These are phyloP conservation scores for Trametes punicea DNA, from an alignment of 768 basidiomycete genomes.

Conservation along the genomic window DNA sequence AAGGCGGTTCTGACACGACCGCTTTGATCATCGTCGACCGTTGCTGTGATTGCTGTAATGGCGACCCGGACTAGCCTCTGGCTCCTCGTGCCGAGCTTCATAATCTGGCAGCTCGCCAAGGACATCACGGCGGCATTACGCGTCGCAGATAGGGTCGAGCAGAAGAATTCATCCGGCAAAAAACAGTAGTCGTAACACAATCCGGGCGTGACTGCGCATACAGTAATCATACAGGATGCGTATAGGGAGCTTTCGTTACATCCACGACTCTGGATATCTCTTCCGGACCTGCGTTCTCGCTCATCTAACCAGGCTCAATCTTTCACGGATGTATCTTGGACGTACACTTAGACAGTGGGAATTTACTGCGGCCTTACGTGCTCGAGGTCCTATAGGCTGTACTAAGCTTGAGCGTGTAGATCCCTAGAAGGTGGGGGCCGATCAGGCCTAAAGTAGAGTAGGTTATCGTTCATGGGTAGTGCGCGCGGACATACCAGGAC, in stretches of 20 bases:
- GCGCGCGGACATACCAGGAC: too few species aligned
- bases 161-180: slow-evolving; percentile 35
- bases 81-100: slow-evolving; percentile 67
- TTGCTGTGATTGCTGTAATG: background rate
- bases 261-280: background rate
- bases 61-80: slow-evolving; percentile 50
- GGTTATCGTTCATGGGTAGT: too few species aligned
- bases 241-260: background rate
- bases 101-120: slow-evolving; percentile 56
- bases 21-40: background rate
- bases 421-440: background rate
- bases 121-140: slow-evolving; percentile 52
- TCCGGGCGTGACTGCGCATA: background rate
- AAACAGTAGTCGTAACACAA: slow-evolving; percentile 21
- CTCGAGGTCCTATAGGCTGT: background rate
- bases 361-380: background rate
- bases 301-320: background rate
- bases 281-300: background rate
- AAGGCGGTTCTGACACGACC: background rate
- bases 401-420: slow-evolving; percentile 4
- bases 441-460: too few species aligned
- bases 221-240: background rate
- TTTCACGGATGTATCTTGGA: slow-evolving; percentile 1
- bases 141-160: slow-evolving; percentile 25
- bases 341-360: background rate